Evolutionary conservation across 345 rosid genomes (phyloP).

Genomic region (Salix exigua): DNA sequence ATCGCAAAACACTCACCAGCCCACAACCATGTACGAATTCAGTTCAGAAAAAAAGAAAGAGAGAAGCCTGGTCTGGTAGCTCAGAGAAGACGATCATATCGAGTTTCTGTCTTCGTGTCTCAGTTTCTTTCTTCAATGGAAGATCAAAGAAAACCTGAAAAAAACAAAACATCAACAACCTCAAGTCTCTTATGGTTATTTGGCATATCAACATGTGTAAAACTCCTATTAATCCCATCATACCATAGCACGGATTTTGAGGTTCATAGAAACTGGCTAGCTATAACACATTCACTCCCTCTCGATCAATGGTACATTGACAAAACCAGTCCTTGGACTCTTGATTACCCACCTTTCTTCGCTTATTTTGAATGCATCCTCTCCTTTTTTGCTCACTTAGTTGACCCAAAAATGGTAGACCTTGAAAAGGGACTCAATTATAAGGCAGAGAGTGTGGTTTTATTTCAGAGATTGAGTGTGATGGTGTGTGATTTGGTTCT

Average conservation of each 20-base stretch:
- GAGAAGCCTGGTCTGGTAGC: no score
- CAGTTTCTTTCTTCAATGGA: no score
- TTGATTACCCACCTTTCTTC: constrained; percentile 87
- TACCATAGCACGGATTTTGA: constrained; percentile 87
- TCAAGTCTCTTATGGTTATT: constrained; percentile 50
- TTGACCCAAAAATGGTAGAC: constrained; percentile 68
- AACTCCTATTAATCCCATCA: constrained; percentile 72
- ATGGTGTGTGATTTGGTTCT: constrained; percentile 68
- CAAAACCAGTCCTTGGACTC: constrained; percentile 91
- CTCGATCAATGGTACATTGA: constrained; percentile 76
- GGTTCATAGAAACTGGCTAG: constrained; percentile 96
- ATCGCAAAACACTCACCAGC: no score
- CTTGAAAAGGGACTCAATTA: constrained; percentile 56
- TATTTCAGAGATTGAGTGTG: constrained; percentile 68
- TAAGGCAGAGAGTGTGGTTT: constrained; percentile 44
- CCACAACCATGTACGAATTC: no score
- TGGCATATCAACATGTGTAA: constrained; percentile 50
- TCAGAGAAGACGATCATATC: no score
- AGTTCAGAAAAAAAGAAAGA: no score
- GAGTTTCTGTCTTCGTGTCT: no score
- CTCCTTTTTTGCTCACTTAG: constrained; percentile 51
- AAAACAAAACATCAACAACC: no score
- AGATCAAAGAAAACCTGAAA: no score
- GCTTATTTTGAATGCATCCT: constrained; percentile 63
- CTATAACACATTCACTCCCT: constrained; percentile 77